These are phyloP conservation scores for Geotrichum aggregatum DNA, from an alignment of 1,139 yeast genomes.

Conservation along the genomic window DNA sequence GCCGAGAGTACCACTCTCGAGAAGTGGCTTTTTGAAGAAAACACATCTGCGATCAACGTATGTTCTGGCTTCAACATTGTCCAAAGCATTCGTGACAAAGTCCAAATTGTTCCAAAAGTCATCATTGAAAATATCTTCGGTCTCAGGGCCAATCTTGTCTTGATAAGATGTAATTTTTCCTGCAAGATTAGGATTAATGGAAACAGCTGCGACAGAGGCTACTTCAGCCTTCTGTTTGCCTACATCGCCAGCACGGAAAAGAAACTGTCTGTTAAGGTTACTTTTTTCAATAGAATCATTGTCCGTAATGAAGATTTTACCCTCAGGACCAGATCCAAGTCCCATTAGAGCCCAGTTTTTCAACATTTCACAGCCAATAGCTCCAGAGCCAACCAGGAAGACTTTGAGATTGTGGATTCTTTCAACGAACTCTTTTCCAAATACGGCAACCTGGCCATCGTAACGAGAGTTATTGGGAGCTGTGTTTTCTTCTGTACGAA, in stretches of 20 bases:
- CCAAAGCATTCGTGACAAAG: constrained; percentile 92
- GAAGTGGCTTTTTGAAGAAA: constrained; percentile 81
- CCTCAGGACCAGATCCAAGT: constrained; percentile 84
- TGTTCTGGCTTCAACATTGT: constrained; percentile 95
- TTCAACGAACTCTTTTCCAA: constrained; percentile 75
- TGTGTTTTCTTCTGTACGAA: constrained; percentile 65
- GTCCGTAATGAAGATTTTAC: constrained; percentile 82
- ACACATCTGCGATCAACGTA: constrained; percentile 97
- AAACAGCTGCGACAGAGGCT: constrained; percentile 77
- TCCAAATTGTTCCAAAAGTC: constrained; percentile 81
- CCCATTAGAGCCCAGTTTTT: constrained; percentile 99
- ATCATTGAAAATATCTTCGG: constrained; percentile 82
- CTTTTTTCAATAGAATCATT: constrained; percentile 94
- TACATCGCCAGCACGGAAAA: constrained; percentile 91
- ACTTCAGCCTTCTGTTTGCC: constrained; percentile 88
- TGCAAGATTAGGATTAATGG: constrained; percentile 76
- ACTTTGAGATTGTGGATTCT: constrained; percentile 70
- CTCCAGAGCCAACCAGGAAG: constrained; percentile 95
- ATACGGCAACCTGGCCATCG: constrained; percentile 90
- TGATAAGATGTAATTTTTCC: constrained; percentile 73
- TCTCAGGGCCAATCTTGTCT: constrained; percentile 91
- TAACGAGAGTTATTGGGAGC: constrained; percentile 77
- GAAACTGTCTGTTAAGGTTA: constrained; percentile 90
- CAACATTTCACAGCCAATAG: constrained; percentile 98
- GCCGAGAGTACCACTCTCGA: constrained; percentile 96